phyloP scores from a whole-genome alignment of 495 filamentous ascomycete genomes.

The Aspergillus panamensis region DNA sequence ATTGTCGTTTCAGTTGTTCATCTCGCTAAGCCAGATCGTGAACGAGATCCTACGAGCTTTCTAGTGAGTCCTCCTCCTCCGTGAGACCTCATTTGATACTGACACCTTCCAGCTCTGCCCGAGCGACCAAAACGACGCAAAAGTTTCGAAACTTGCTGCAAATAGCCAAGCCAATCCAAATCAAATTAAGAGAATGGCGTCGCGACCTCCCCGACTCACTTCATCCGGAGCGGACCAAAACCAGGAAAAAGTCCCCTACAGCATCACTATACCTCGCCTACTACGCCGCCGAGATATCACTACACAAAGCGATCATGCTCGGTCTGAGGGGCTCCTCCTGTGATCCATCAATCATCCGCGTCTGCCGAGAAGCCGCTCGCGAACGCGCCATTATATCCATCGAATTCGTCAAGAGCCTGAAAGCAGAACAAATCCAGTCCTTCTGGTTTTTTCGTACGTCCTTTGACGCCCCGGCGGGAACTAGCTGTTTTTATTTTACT shows the following conservation, averaged over 20 bases:
- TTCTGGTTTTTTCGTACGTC: constrained; percentile 7
- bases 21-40: constrained; percentile 6
- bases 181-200: constrained; percentile 5
- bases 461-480: background rate
- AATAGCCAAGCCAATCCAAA: constrained; percentile 7
- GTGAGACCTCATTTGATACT: background rate
- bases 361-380: constrained; percentile 7
- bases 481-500: background rate
- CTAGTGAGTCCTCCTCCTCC: background rate
- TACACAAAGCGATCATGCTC: constrained; percentile 5
- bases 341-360: constrained; percentile 1
- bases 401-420: constrained; percentile 7
- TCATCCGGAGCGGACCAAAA: background rate
- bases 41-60: constrained; percentile 10
- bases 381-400: constrained; percentile 3
- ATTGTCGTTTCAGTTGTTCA: constrained; percentile 5
- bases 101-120: background rate
- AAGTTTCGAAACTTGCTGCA: constrained; percentile 3
- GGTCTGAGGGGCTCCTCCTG: constrained; percentile 3
- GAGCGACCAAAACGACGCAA: background rate
- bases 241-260: constrained; percentile 5
- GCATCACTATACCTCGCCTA: constrained; percentile 7
- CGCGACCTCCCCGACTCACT: constrained; percentile 3
- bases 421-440: constrained; percentile 5
- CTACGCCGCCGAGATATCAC: constrained; percentile 4